phyloP scores from a whole-genome alignment of 352 stramenopile genomes.

The Globisporangium orthogonon region DNA sequence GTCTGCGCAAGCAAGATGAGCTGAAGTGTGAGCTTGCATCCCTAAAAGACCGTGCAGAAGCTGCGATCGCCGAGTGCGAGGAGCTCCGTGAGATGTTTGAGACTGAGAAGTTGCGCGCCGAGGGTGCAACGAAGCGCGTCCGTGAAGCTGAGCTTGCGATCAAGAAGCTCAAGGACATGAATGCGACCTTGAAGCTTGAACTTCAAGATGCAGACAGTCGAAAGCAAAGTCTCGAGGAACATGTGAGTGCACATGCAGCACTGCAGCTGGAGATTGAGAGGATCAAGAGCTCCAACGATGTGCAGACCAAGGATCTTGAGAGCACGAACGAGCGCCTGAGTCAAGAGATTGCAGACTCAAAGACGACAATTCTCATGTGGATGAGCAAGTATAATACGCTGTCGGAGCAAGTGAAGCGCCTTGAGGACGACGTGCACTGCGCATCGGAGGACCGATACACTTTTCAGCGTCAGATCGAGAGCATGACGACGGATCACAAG shows the following conservation, averaged over 20 bases:
- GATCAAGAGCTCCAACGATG: neutral
- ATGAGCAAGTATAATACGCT: constrained; percentile 56
- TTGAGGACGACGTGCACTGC: constrained; percentile 23
- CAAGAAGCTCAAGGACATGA: constrained; percentile 4
- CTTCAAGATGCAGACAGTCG: constrained; percentile 12
- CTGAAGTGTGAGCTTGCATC: constrained; percentile 18
- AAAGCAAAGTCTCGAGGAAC: constrained; percentile 3
- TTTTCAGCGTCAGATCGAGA: constrained; percentile 19
- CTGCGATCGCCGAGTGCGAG: constrained; percentile 17
- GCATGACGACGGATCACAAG: constrained; percentile 12
- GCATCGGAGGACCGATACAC: constrained; percentile 28
- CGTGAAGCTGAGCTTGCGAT: constrained; percentile 4
- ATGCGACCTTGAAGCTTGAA: constrained; percentile 13
- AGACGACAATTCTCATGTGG: constrained; percentile 63
- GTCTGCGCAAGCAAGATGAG: constrained; percentile 16
- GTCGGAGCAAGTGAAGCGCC: constrained; percentile 21
- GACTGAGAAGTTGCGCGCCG: constrained; percentile 1
- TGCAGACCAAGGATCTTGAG: constrained; percentile 5
- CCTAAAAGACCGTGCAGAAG: constrained; percentile 17
- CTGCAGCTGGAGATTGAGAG: constrained; percentile 9
- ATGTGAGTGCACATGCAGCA: neutral
- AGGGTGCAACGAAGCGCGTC: constrained; percentile 1
- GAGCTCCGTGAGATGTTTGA: constrained; percentile 13
- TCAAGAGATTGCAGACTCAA: constrained; percentile 39
- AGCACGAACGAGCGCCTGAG: neutral